These are phyloP conservation scores for Parathielavia appendiculata DNA, from an alignment of 495 filamentous ascomycete genomes.

Conservation along the genomic window DNA sequence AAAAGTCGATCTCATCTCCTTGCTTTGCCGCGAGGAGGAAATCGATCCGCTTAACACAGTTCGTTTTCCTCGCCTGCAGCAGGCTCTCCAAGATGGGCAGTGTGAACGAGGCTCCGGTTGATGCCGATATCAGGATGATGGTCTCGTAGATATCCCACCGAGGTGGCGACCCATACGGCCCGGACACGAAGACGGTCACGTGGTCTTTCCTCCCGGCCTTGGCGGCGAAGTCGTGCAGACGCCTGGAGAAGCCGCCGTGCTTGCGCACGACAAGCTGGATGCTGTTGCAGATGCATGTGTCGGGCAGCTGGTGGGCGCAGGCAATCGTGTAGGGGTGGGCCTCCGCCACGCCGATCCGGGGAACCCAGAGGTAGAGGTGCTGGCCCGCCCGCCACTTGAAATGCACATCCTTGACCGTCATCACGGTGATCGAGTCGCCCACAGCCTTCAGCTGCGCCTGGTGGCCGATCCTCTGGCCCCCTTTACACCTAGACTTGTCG, in stretches of 20 bases:
- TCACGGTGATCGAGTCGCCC: conserved; percentile 56
- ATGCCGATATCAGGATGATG: conserved; percentile 53
- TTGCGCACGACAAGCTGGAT: conserved; percentile 70
- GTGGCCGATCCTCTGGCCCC: conserved; percentile 44
- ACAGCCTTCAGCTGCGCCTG: conserved; percentile 60
- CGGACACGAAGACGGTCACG: conserved; percentile 48
- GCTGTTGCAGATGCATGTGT: conserved; percentile 49
- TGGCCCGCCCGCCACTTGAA: conserved; percentile 73
- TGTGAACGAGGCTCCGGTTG: conserved; percentile 54
- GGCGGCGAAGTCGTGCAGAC: conserved; percentile 58
- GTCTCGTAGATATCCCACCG: conserved; percentile 56
- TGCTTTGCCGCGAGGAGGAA: conserved; percentile 72
- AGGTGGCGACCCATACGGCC: conserved; percentile 54
- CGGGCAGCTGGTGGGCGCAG: conserved; percentile 40
- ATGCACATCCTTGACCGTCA: conserved; percentile 64
- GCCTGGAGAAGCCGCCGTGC: conserved; percentile 63
- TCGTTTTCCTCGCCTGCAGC: conserved; percentile 37
- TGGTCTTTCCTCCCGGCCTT: conserved; percentile 41
- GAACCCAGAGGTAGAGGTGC: conserved; percentile 71
- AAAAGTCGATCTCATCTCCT: conserved; percentile 63
- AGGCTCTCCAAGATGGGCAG: conserved; percentile 53
- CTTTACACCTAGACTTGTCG: conserved; percentile 37
- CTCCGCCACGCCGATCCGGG: conserved; percentile 61
- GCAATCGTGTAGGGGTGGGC: conserved; percentile 81
- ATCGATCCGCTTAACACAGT: conserved; percentile 59